Evolutionary conservation across 257 asterid species (phyloP).

Genomic region (Solanum ahanhuiri): DNA sequence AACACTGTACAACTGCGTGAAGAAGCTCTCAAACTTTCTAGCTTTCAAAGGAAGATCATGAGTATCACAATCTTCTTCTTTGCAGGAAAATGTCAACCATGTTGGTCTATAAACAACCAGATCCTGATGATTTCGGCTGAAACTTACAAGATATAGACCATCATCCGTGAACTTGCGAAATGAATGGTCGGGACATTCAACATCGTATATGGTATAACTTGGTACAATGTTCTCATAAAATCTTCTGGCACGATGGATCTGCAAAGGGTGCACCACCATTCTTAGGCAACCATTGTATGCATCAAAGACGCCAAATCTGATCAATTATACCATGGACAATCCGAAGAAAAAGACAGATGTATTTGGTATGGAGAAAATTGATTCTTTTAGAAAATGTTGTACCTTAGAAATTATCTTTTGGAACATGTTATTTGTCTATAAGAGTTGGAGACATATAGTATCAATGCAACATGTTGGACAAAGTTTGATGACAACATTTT

Average conservation of each 20-base stretch:
- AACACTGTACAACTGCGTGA: constrained; percentile 63
- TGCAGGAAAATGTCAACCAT: constrained; percentile 88
- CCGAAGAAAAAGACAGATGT: background rate
- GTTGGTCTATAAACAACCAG: constrained; percentile 82
- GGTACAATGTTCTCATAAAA: constrained; percentile 96
- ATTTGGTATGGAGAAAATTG: background rate
- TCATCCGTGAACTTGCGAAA: constrained; percentile 98
- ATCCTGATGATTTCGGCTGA: constrained; percentile 90
- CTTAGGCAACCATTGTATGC: background rate
- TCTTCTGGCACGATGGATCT: constrained; percentile 67
- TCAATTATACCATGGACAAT: constrained; percentile 1
- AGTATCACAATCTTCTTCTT: constrained; percentile 45
- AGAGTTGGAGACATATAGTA: background rate
- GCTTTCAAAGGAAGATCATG: constrained; percentile 75
- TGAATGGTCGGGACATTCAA: constrained; percentile 84
- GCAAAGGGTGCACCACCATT: constrained; percentile 25
- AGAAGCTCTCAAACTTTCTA: constrained; percentile 81
- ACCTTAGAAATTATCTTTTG: background rate
- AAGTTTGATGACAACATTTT: background rate
- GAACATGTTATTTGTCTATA: background rate
- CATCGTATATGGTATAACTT: constrained; percentile 64
- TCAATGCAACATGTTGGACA: background rate
- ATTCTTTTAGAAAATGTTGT: background rate
- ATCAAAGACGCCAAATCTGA: background rate
- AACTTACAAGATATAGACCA: constrained; percentile 80